Conservation (phyloP, 352 stramenopile genomes). For the Pythium graminicola region DNA sequence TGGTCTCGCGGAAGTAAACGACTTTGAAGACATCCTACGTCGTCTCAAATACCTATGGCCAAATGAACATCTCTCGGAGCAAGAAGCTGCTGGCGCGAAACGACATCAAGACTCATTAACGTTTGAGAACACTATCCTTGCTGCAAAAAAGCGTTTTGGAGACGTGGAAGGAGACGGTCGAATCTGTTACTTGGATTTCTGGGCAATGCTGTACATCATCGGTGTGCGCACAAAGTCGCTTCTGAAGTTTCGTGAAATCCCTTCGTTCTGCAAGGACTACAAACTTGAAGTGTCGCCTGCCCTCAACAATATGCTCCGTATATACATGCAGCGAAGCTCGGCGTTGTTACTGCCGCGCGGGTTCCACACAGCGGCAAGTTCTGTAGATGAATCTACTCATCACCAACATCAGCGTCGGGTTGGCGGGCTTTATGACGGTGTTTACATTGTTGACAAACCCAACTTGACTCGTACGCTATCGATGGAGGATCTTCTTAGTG, state of each 20-base stretch:
- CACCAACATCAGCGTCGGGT: conserved; percentile 8
- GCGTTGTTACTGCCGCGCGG: conserved; percentile 48
- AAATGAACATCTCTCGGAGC: conserved; percentile 34
- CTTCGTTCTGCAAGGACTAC: conserved; percentile 68
- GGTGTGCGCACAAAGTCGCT: conserved; percentile 43
- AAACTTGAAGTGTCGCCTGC: conserved; percentile 60
- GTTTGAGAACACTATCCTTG: conserved; percentile 50
- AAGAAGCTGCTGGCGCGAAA: conserved; percentile 26
- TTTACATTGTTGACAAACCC: conserved; percentile 20
- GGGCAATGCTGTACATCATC: conserved; percentile 76
- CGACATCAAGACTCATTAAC: conserved; percentile 29
- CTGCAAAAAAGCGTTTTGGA: conserved; percentile 37
- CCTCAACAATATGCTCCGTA: conserved; percentile 35
- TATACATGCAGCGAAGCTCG: conserved; percentile 59
- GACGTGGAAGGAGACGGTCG: conserved; percentile 51
- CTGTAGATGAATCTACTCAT: conserved; percentile 25
- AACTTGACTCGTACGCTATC: conserved; percentile 26
- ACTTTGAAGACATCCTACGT: conserved; percentile 49
- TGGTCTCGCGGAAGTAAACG: conserved; percentile 34
- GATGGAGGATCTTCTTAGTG: conserved; percentile 34
- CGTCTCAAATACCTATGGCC: conserved; percentile 63
- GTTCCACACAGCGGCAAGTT: conserved; percentile 47
- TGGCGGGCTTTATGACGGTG: conserved; percentile 17
- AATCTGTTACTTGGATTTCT: conserved; percentile 80
- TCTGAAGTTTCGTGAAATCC: conserved; percentile 61